These are phyloP conservation scores for Rusavskia elegans DNA, from an alignment of 495 filamentous ascomycete genomes.

Conservation along the genomic window DNA sequence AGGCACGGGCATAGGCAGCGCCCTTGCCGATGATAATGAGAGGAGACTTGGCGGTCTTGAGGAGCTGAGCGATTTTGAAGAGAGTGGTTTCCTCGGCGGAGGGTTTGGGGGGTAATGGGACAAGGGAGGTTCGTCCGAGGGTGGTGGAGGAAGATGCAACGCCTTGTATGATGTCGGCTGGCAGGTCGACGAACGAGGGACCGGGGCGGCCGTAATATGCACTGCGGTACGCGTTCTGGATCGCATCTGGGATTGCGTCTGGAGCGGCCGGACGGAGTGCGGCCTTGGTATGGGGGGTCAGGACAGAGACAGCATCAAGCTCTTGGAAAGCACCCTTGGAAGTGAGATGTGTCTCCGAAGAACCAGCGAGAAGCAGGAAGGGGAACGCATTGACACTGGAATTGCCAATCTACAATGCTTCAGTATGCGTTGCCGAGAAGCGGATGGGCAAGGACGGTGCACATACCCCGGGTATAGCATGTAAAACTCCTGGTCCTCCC, in stretches of 20 bases:
- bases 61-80: conserved; percentile 26
- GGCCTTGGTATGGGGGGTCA: conserved; percentile 44
- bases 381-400: conserved; percentile 42
- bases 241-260: conserved; percentile 31
- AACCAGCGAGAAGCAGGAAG: conserved; percentile 41
- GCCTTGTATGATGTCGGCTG: conserved; percentile 44
- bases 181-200: conserved; percentile 42
- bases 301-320: conserved; percentile 39
- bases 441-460: too few species aligned
- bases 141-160: conserved; percentile 9
- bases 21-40: conserved; percentile 47
- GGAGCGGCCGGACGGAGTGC: conserved; percentile 32
- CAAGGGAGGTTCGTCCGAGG: conserved; percentile 6
- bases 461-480: conserved; percentile 43
- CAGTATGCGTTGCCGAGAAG: neutral
- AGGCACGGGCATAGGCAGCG: conserved; percentile 41
- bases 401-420: conserved; percentile 32
- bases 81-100: conserved; percentile 28
- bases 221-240: conserved; percentile 37
- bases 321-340: conserved; percentile 48
- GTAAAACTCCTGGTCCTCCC: conserved; percentile 48
- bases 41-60: conserved; percentile 35
- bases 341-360: conserved; percentile 35
- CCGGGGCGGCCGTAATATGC: conserved; percentile 44
- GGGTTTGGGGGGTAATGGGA: conserved; percentile 26